Evolutionary conservation across 2,329 filamentous ascomycete genomes (phyloP).

Genomic region (Botryotinia globosa): DNA sequence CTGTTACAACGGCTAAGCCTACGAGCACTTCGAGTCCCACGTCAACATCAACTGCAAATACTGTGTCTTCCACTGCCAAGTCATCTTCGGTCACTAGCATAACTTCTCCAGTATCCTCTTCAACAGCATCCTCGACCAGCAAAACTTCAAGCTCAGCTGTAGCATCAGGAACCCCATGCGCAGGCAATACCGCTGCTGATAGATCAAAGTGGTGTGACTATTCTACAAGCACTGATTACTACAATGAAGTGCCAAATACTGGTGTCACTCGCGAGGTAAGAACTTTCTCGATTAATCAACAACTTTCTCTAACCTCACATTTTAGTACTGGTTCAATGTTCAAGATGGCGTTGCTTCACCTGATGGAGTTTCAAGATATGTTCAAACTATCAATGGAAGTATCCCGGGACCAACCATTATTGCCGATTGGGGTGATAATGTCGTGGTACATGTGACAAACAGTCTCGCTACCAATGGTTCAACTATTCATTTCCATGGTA

Average conservation of each 20-base stretch:
- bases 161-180: constrained; percentile 14
- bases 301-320: background rate
- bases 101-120: background rate
- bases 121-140: background rate
- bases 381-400: constrained; percentile 36
- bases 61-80: background rate
- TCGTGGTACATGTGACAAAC: constrained; percentile 40
- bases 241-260: constrained; percentile 40
- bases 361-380: constrained; percentile 33
- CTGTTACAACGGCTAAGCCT: background rate
- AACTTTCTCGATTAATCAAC: constrained; percentile 25
- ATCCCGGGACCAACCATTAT: constrained; percentile 37
- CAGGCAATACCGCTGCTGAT: constrained; percentile 20
- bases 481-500: constrained; percentile 47
- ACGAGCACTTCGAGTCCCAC: background rate
- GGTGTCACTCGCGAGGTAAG: constrained; percentile 46
- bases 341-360: constrained; percentile 27
- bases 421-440: constrained; percentile 41
- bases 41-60: background rate
- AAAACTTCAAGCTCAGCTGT: background rate
- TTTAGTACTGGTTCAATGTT: constrained; percentile 25
- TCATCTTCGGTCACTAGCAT: background rate
- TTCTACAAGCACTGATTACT: constrained; percentile 44
- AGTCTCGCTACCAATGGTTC: constrained; percentile 40
- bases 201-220: constrained; percentile 45